Base-by-base conservation (phyloP, 177 flowering plant species). In the Vitis hybrid region DNA sequence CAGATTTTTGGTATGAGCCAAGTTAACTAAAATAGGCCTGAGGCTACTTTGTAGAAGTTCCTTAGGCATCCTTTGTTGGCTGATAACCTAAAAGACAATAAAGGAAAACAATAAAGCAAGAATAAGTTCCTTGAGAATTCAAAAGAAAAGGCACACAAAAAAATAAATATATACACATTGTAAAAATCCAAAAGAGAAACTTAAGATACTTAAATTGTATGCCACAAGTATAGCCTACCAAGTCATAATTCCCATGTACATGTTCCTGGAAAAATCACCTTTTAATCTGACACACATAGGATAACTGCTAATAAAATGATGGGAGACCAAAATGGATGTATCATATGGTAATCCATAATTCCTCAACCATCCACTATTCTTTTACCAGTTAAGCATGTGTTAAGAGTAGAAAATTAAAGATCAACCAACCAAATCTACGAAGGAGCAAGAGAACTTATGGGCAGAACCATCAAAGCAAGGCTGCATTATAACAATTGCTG, bases 1-100 rank as follows among this genome's bases (percentile, higher is more conserved):
- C 66, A 96, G 92, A 76, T 91, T 94, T 78, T 91, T 96, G 56
- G 98, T 94, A 50, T 90, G 88, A 3, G 99, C 99, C 84, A 96
- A 86, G 74, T 96, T 96, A 39, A 96, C 95, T 67, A 96, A 77
- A 69, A 96, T 96, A 66, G 99, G 99, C 80, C 99, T 83, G 65
- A 96, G 97, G 79, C 97, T 96, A 81, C 87, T 92, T 77, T 96
- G 99, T 48, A 96, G 82, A 75, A 96, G 97, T 70, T 94, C 99
- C 79, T 94, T 96, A 49, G 99, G 99, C 97, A 96, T 87, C 82
- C 95, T 81, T 82, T 94, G 98, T 72, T 95, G 99, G 67, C 85
- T 85, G 68, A 96, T 88, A 74, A 90, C 99, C 99, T 96, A 76
- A 50, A 69, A 5, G 26, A 71, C 9, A 45, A 18, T 18, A 1